Evolutionary conservation across 495 filamentous ascomycete genomes (phyloP).

Genomic region (Penicillium samsonianum): DNA sequence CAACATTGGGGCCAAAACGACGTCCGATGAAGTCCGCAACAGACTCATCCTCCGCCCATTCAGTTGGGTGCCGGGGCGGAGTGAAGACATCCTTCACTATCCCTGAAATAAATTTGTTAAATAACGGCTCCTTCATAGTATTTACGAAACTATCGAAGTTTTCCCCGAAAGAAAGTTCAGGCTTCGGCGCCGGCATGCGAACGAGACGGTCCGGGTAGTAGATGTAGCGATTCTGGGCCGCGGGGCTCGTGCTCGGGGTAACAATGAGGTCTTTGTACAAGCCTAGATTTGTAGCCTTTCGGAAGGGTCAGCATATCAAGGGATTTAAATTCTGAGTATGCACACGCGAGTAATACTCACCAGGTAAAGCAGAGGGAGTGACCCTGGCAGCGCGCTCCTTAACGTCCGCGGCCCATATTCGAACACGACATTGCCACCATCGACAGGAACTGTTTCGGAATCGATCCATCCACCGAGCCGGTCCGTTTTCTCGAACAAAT

Average conservation of each 20-base stretch:
- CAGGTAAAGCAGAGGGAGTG: constrained; percentile 55
- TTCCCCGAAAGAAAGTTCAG: constrained; percentile 22
- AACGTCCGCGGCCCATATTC: constrained; percentile 86
- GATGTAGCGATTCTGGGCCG: constrained; percentile 70
- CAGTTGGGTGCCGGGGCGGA: constrained; percentile 24
- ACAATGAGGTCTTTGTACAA: constrained; percentile 64
- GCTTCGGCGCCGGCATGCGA: constrained; percentile 55
- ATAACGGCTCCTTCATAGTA: constrained; percentile 64
- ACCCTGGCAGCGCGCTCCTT: constrained; percentile 50
- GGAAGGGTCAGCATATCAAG: constrained; percentile 2
- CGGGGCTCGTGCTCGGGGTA: constrained; percentile 49
- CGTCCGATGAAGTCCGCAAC: constrained; percentile 67
- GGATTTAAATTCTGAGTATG: background rate
- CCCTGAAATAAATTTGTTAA: constrained; percentile 48
- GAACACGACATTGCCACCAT: constrained; percentile 65
- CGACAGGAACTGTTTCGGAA: constrained; percentile 63
- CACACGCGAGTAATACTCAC: constrained; percentile 39
- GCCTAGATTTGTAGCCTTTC: constrained; percentile 63
- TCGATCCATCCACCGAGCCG: constrained; percentile 84
- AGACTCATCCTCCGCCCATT: constrained; percentile 61
- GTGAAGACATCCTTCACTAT: constrained; percentile 44
- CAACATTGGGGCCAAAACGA: constrained; percentile 55
- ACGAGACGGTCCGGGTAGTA: constrained; percentile 93
- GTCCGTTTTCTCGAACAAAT: constrained; percentile 71
- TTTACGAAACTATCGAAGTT: constrained; percentile 27